These are phyloP conservation scores for Simmondsia chinensis DNA, from an alignment of 148 eudicot genomes.

Conservation along the genomic window DNA sequence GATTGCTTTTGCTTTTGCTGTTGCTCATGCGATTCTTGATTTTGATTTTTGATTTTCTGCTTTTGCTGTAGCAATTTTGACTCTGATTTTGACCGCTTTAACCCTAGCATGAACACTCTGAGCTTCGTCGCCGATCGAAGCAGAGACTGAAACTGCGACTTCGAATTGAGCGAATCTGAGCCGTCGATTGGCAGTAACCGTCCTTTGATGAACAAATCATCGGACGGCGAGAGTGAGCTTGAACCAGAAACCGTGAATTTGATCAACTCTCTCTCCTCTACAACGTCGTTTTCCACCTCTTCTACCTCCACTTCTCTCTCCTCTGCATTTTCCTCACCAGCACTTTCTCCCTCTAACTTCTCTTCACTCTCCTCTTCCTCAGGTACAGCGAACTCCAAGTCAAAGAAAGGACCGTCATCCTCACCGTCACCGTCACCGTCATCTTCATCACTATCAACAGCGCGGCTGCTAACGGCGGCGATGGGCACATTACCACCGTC, in stretches of 20 bases:
- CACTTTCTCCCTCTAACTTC: slow-evolving; percentile 2
- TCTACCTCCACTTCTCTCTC: slow-evolving; percentile 7
- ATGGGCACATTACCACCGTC: background rate
- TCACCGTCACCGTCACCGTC: slow-evolving; percentile 14
- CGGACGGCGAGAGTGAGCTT: slow-evolving; percentile 39
- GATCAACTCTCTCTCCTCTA: slow-evolving; percentile 12
- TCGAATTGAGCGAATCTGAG: slow-evolving; percentile 17
- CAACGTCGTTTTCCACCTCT: slow-evolving; percentile 1
- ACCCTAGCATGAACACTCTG: slow-evolving; percentile 48
- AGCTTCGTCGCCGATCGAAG: slow-evolving; percentile 47
- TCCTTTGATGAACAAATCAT: slow-evolving; percentile 53
- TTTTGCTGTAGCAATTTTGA: slow-evolving; percentile 1
- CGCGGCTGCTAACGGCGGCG: slow-evolving; percentile 12
- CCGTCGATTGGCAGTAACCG: slow-evolving; percentile 22
- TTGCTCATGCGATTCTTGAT: background rate
- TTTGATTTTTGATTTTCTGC: background rate
- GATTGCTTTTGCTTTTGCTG: slow-evolving; percentile 4
- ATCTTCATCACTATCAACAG: slow-evolving; percentile 13
- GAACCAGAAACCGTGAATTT: slow-evolving; percentile 11
- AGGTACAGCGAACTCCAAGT: slow-evolving; percentile 55
- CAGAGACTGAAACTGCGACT: slow-evolving; percentile 19
- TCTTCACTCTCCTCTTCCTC: slow-evolving; percentile 12
- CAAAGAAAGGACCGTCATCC: slow-evolving; percentile 75
- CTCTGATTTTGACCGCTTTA: slow-evolving; percentile 42
- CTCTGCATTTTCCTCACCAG: slow-evolving; percentile 6